Base-by-base conservation (phyloP, 345 rosid species). In the Arabis hirsuta region DNA sequence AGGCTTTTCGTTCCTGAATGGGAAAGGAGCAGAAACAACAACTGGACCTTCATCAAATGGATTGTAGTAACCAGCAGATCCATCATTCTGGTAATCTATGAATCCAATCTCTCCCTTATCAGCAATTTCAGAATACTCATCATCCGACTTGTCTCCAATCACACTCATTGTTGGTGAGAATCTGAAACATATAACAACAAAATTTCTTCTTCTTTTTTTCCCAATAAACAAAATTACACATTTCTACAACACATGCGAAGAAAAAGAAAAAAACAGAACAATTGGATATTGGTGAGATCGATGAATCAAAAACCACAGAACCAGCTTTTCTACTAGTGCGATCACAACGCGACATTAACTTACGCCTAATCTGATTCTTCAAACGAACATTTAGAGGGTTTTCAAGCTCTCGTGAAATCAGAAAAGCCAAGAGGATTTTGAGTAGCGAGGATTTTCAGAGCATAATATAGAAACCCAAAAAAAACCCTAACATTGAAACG, bases 51-150 rank as follows among this genome's bases (percentile, higher is more conserved):
- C 88, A 7, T 81, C 93, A 12, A 7, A 44, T 11, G 79, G 85
- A 75, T 78, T 66, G 69, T 83, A 87, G 63, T 59, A 74, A 36
- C 84, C 79, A 4, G 84, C 79, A 9, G 89, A 86, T 53, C 57
- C 68, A 54, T 86, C 89, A 11, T 88, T 78, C 68, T 86, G 87
- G 47, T 79, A 89, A 75, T 94, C 97, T 22, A 89, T 84, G 55
- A 82, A 94, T 4, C 82, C 83, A 19, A 94, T 82, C 63, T 91
- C 93, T 44, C 92, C 94, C 70, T 87, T 91, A 27, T 88, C 95
- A 9, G 82, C 88, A 48, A 90, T 89, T 16, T 84, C 92, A 20
- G 90, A 87, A 57, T 59, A 85, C 22, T 88, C 92, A 13, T 82
- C 97, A 60, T 84, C 97, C 51, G 81, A 87, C 45, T 76, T 82